Evolutionary conservation across 306 rosid genomes (phyloP).

Genomic region (Elaeagnus macrophylla): DNA sequence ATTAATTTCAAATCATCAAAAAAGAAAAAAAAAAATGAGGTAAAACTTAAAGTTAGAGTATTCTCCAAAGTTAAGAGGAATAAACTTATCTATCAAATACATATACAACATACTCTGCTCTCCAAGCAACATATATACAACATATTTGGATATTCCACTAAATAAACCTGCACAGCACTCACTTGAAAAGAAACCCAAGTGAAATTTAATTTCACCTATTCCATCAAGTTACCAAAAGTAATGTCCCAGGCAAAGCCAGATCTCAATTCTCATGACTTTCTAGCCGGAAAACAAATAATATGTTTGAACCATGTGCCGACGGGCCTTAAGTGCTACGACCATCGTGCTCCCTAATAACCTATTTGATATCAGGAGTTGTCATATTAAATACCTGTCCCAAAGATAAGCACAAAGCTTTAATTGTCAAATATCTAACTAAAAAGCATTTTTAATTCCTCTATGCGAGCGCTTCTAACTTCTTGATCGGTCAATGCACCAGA

Average conservation of each 20-base stretch:
- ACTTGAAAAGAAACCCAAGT: background rate
- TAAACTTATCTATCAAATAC: too few relatives aligned
- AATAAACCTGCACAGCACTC: background rate
- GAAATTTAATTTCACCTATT: background rate
- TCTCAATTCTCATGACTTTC: background rate
- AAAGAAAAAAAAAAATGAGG: too few relatives aligned
- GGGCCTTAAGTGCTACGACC: too few relatives aligned
- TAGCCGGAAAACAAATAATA: background rate
- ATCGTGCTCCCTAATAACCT: too few relatives aligned
- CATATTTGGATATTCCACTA: too few relatives aligned
- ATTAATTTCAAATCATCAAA: too few relatives aligned
- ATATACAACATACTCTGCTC: too few relatives aligned
- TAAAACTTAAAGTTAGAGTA: too few relatives aligned
- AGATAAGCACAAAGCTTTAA: background rate
- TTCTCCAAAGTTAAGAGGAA: too few relatives aligned
- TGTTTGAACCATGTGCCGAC: too few relatives aligned
- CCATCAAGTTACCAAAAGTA: background rate
- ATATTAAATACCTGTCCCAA: background rate
- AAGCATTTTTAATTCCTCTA: slow-evolving; percentile 91
- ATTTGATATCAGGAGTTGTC: too few relatives aligned
- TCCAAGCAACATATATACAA: too few relatives aligned
- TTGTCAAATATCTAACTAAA: slow-evolving; percentile 37
- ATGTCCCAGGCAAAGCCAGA: background rate
- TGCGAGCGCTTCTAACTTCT: slow-evolving; percentile 85
- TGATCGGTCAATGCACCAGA: slow-evolving; percentile 94